These are phyloP conservation scores for Fraxinus platypoda DNA, from an alignment of 305 asterid genomes.

Conservation along the genomic window DNA sequence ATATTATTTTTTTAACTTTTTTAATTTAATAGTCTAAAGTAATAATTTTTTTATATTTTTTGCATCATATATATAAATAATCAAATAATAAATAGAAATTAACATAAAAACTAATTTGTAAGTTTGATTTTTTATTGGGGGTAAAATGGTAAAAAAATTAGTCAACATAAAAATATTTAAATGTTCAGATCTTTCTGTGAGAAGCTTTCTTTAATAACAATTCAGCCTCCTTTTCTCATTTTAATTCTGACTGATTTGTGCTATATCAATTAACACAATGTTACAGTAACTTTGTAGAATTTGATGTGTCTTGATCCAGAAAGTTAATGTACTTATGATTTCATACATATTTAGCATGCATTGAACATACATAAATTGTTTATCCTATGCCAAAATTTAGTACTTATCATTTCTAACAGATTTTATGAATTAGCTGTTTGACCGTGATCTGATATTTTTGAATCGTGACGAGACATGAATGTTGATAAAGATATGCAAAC, in stretches of 20 bases:
- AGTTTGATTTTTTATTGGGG: too few species aligned
- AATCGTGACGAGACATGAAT: neutral
- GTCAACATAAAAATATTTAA: neutral
- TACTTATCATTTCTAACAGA: neutral
- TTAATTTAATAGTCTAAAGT: too few species aligned
- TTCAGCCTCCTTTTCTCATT: neutral
- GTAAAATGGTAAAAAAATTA: too few species aligned
- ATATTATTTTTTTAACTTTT: too few species aligned
- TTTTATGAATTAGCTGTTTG: slow-evolving; percentile 9
- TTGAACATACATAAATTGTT: neutral
- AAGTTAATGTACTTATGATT: neutral
- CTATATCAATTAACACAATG: neutral
- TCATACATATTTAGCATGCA: neutral
- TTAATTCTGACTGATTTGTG: neutral
- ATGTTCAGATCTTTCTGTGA: neutral
- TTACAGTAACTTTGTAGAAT: neutral
- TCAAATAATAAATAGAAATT: too few species aligned
- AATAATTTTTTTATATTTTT: too few species aligned
- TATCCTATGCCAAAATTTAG: neutral
- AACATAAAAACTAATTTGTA: too few species aligned
- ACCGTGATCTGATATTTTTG: neutral
- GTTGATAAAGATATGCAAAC: neutral
- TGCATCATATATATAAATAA: too few species aligned
- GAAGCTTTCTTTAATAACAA: neutral
- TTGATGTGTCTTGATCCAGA: neutral